Percentiles rank a stretch among this genome's conserved stretches.
These are phyloP conservation scores for Corniculantispora saksenae DNA, from an alignment of 2,329 filamentous ascomycete species.

Conservation along the genomic window DNA sequence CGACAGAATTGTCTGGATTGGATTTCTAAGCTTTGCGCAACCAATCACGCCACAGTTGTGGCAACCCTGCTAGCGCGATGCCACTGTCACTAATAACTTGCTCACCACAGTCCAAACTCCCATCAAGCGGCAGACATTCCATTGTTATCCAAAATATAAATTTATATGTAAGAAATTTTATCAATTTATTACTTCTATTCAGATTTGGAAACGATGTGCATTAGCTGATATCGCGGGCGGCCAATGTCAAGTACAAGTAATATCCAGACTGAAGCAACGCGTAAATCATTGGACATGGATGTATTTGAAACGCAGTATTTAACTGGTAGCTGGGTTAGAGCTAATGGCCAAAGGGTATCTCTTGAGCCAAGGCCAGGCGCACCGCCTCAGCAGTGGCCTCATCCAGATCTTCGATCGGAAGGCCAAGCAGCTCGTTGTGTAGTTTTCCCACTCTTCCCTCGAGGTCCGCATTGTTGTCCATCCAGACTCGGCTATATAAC, in stretches of 20 bases:
- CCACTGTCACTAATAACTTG: constrained; percentile 23
- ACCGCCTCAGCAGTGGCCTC: constrained; percentile 42
- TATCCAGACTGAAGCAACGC: no score
- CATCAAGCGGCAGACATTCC: no score
- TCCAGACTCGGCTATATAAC: constrained; percentile 56
- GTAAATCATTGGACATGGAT: no score
- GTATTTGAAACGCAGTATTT: no score
- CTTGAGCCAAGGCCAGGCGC: not conserved
- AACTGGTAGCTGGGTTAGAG: no score
- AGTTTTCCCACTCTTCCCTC: constrained; percentile 35
- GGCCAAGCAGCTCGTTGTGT: constrained; percentile 50
- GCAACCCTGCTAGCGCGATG: not conserved
- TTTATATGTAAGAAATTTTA: no score
- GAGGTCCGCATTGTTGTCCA: constrained; percentile 37
- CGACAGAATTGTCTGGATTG: constrained; percentile 10
- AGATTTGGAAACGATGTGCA: no score
- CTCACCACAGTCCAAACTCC: constrained; percentile 47
- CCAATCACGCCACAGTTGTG: constrained; percentile 6
- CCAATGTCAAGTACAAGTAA: no score
- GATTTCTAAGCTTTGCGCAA: constrained; percentile 19
- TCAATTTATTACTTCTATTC: no score
- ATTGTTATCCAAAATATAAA: no score
- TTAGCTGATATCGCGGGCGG: no score
- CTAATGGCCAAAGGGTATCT: not conserved
- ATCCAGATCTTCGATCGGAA: constrained; percentile 57